Percentiles rank a stretch among this genome's conserved stretches.
Evolutionary conservation across 2,329 filamentous ascomycete species (phyloP).

Genomic region (Xylariaceae sp.): DNA sequence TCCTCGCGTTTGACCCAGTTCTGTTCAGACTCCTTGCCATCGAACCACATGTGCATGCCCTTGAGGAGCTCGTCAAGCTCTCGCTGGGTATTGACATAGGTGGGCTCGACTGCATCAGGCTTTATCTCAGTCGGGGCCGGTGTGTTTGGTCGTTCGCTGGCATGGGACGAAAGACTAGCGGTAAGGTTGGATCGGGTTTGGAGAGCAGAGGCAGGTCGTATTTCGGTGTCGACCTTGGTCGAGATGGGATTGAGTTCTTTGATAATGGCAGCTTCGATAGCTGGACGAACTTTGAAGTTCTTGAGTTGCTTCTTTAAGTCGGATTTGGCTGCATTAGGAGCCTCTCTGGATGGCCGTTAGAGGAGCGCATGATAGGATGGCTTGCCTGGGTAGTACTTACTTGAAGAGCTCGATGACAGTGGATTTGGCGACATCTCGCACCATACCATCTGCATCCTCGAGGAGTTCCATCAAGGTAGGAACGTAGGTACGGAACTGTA

Average conservation of each 20-base stretch:
- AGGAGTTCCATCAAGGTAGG: slow-evolving; percentile 78
- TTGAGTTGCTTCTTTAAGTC: slow-evolving; percentile 85
- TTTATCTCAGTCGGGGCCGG: slow-evolving; percentile 64
- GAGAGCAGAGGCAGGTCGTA: slow-evolving; percentile 40
- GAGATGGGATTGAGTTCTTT: slow-evolving; percentile 61
- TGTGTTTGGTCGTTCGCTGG: slow-evolving; percentile 53
- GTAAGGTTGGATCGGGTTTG: slow-evolving; percentile 38
- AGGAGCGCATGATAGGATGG: neutral
- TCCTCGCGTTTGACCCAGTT: slow-evolving; percentile 91
- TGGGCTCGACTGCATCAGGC: slow-evolving; percentile 68
- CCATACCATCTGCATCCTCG: slow-evolving; percentile 84
- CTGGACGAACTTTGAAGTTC: slow-evolving; percentile 78
- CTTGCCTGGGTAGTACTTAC: slow-evolving; percentile 43
- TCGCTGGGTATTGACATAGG: slow-evolving; percentile 77
- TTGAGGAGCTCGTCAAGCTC: slow-evolving; percentile 86
- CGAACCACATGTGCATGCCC: slow-evolving; percentile 77
- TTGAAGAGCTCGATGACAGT: slow-evolving; percentile 84
- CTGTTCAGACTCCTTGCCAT: slow-evolving; percentile 82
- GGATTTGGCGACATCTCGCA: slow-evolving; percentile 78
- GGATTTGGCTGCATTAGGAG: slow-evolving; percentile 77
- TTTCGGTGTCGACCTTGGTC: slow-evolving; percentile 34
- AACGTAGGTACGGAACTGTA: slow-evolving; percentile 81
- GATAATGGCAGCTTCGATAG: slow-evolving; percentile 78
- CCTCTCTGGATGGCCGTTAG: slow-evolving; percentile 50
- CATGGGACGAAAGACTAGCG: slow-evolving; percentile 48